phyloP scores from a whole-genome alignment of 768 basidiomycete genomes.

The Leccinum truebloodii region DNA sequence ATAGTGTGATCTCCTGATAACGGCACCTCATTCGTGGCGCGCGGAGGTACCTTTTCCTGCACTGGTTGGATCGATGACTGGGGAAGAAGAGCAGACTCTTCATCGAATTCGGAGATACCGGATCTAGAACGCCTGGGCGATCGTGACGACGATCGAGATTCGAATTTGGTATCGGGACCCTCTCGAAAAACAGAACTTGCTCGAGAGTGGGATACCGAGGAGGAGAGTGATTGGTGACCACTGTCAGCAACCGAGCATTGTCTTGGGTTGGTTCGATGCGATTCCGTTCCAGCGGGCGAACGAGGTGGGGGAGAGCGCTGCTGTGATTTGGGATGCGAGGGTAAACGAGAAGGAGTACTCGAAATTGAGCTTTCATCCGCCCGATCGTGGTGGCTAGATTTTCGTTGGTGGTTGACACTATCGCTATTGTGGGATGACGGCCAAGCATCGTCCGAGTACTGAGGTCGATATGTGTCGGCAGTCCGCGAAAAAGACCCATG shows the following conservation, averaged over 20 bases:
- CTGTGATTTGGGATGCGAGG: slow-evolving; percentile 21
- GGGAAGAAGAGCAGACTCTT: slow-evolving; percentile 21
- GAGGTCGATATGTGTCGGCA: slow-evolving; percentile 56
- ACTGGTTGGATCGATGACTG: slow-evolving; percentile 21
- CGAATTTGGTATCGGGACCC: slow-evolving; percentile 34
- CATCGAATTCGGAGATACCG: slow-evolving; percentile 29
- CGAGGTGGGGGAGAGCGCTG: slow-evolving; percentile 27
- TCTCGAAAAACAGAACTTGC: slow-evolving; percentile 33
- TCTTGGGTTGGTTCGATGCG: slow-evolving; percentile 5
- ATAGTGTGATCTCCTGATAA: slow-evolving; percentile 11
- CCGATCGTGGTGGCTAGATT: slow-evolving; percentile 25
- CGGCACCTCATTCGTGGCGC: slow-evolving; percentile 14
- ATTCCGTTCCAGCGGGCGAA: slow-evolving; percentile 9
- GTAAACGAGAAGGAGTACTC: slow-evolving; percentile 33
- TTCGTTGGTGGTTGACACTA: slow-evolving; percentile 29
- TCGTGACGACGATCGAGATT: slow-evolving; percentile 51
- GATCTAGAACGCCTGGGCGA: slow-evolving; percentile 43
- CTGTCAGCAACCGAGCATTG: slow-evolving; percentile 9
- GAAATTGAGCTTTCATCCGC: slow-evolving; percentile 34
- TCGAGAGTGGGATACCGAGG: slow-evolving; percentile 26
- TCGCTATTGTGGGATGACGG: slow-evolving; percentile 31
- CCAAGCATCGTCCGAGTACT: slow-evolving; percentile 39
- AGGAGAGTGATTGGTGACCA: slow-evolving; percentile 19
- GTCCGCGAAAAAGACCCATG: slow-evolving; percentile 36
- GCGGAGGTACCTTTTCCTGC: slow-evolving; percentile 40